Conservation (phyloP, 176 grass and related monocot species). For the Zoysia japonica region DNA sequence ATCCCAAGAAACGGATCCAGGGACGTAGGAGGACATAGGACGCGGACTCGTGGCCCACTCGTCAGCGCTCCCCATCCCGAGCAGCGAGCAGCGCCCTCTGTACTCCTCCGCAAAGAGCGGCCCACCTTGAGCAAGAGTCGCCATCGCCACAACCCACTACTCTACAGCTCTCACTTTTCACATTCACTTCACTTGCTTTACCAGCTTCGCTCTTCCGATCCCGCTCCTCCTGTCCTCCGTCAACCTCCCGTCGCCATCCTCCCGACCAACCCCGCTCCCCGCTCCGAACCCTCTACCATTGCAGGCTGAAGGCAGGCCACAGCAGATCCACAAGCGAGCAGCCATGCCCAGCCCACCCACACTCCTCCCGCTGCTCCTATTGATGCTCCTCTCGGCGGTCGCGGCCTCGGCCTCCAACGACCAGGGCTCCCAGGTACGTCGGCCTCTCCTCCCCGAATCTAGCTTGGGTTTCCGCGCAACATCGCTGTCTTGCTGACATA, state of each 20-base stretch:
- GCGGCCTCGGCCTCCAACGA: conserved; percentile 23
- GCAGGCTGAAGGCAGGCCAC: not conserved
- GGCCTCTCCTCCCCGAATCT: not conserved
- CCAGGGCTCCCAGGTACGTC: conserved; percentile 25
- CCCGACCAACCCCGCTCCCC: not conserved
- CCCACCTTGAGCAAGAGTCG: too few relatives aligned
- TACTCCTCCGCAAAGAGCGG: not conserved
- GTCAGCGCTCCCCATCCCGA: too few relatives aligned
- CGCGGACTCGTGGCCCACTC: too few relatives aligned
- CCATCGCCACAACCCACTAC: too few relatives aligned
- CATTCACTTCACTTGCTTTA: conserved; percentile 10
- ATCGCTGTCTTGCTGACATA: not conserved
- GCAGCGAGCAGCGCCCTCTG: not conserved
- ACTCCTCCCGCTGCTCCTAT: conserved; percentile 36
- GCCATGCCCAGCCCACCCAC: conserved; percentile 28
- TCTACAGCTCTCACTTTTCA: not conserved
- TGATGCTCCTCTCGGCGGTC: conserved; percentile 3
- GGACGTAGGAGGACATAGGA: too few relatives aligned
- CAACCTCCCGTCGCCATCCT: not conserved
- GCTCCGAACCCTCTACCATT: not conserved
- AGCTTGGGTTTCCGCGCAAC: not conserved
- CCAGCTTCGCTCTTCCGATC: conserved; percentile 7
- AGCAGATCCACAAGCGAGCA: conserved; percentile 9
- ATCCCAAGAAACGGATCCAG: not conserved
- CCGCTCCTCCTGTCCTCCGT: not conserved